A percentile compares a stretch with the other conserved stretches of the same genome.
These are phyloP conservation scores for Aspergillus tanneri DNA, from an alignment of 2,329 filamentous ascomycete genomes.

Conservation along the genomic window DNA sequence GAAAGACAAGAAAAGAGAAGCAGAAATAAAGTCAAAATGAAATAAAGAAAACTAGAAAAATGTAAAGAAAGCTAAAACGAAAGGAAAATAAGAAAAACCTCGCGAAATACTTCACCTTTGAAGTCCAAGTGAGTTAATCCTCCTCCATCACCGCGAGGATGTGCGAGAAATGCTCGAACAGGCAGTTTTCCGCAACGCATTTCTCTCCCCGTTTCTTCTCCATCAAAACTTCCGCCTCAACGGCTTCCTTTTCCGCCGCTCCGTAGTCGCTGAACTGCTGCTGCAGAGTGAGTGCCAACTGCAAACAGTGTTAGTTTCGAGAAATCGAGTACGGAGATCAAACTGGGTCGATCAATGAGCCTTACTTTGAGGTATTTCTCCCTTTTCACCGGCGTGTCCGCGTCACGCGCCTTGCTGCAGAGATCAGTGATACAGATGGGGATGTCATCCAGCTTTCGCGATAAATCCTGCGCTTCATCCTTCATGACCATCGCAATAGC, in stretches of 20 bases:
- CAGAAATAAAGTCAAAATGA: no score
- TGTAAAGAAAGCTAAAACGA: no score
- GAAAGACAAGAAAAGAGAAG: no score
- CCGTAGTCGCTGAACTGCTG: constrained; percentile 18
- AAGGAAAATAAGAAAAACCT: no score
- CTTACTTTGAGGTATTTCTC: constrained; percentile 21
- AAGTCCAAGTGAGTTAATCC: no score
- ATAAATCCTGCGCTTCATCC: neutral
- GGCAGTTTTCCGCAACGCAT: constrained; percentile 4
- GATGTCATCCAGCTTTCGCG: constrained; percentile 4
- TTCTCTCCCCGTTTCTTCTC: constrained; percentile 12
- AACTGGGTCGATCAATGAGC: neutral
- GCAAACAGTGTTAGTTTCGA: neutral
- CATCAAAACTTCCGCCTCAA: constrained; percentile 12
- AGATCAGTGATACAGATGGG: constrained; percentile 13
- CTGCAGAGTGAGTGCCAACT: constrained; percentile 20
- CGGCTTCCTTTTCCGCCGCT: constrained; percentile 9
- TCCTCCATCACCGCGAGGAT: constrained; percentile 13
- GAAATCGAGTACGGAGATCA: neutral
- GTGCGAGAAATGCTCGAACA: constrained; percentile 13
- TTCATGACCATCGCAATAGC: neutral
- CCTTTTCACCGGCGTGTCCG: constrained; percentile 8
- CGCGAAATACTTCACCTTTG: no score
- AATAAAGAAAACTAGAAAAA: no score
- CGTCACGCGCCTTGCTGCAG: constrained; percentile 13